A percentile compares a stretch with the other conserved stretches of the same genome.
phyloP scores from a whole-genome alignment of 164 flowering plant species.

The Cinnamomum micranthum region DNA sequence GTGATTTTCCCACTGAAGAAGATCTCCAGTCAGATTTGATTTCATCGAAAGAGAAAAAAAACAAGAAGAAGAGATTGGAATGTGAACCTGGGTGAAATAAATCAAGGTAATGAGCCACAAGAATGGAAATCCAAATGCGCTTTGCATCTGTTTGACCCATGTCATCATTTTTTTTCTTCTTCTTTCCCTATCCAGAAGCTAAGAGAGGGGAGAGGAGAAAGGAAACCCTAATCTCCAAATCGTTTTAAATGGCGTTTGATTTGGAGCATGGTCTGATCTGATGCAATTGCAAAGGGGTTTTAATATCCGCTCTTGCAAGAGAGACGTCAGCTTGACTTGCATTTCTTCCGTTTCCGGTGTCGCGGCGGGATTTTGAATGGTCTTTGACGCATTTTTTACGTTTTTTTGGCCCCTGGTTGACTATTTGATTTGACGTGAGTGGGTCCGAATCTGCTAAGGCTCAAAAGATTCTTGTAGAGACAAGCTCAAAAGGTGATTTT shows the following conservation, averaged over 20 bases:
- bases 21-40: neutral
- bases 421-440: too few species aligned
- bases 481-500: too few species aligned
- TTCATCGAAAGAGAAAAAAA: neutral
- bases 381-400: too few species aligned
- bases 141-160: constrained; percentile 48
- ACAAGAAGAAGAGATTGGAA: neutral
- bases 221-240: neutral
- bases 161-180: constrained; percentile 38
- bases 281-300: too few species aligned
- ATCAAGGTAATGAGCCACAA: constrained; percentile 78
- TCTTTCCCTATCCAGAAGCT: neutral
- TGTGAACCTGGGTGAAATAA: constrained; percentile 81
- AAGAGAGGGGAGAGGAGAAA: neutral
- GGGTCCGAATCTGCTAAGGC: too few species aligned
- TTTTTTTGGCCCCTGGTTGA: too few species aligned
- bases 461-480: too few species aligned
- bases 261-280: too few species aligned
- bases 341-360: neutral
- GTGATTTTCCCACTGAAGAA: neutral
- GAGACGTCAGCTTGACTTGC: neutral
- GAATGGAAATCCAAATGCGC: constrained; percentile 65
- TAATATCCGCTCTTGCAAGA: neutral
- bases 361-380: neutral
- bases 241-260: too few species aligned